Evolutionary conservation across 1,139 yeast species (phyloP), one percentile per base, ranked within the genome.

Genomic region (Taphrina pruni): DNA sequence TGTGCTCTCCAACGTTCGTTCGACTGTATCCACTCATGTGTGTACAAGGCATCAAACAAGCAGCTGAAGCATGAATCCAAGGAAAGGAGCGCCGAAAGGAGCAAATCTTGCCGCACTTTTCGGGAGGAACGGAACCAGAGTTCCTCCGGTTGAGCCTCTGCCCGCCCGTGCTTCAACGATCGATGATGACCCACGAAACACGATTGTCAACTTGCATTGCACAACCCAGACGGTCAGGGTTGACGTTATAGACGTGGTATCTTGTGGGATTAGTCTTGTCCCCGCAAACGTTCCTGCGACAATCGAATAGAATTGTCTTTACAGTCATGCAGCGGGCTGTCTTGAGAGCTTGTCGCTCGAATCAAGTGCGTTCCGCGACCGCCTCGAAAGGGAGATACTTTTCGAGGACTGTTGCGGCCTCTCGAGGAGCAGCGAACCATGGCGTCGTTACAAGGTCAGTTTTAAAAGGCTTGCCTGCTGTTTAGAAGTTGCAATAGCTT

Each of bases 311-410:
- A 26, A 26, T 46, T 17, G 11, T n/a, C 20, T 4, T 21, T 9
- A 21, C 9, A 50, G 21, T 20, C 39, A 58, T 58, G 62, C 62
- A 58, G 35, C 20, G 62, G 45, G 62, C 62, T 12, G 51, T 36
- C 17, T 11, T 58, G n/a, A 43, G 62, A 45, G 54, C 62, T 9
- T 58, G 54, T 45, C 62, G 62, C 52, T 26, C 62, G 20, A 32
- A 20, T 6, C 35, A 20, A 17, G 46, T 21, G 41, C 51, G 43
- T 26, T 26, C 62, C 8, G 43, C 54, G 41, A 58, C 32, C n/a
- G 20, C 32, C 20, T 45, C 39, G 26, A 58, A 58, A 45, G 43
- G 54, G 43, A 43, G 62, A 17, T 20, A 58, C 14, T 21, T 58
- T 21, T 58, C 62, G 12, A 58, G 62, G 21, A 35, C 41, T 32